Base-by-base conservation (phyloP, 2,329 filamentous ascomycete species). In the Colletotrichum cordylinicola region DNA sequence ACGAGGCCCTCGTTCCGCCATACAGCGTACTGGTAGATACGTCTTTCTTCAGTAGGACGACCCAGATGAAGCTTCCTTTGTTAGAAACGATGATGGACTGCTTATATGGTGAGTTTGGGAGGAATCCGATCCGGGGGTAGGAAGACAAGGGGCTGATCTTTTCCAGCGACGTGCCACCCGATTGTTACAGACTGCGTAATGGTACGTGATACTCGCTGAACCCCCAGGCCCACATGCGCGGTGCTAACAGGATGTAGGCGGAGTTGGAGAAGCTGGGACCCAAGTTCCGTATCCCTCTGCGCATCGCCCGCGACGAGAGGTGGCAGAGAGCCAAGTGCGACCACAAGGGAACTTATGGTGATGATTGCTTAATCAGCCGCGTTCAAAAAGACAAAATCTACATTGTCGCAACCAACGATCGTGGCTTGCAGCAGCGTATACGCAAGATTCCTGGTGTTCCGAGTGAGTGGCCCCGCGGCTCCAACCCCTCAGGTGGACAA, bases 41-140 rank as follows among this genome's bases (percentile, higher is more conserved):
- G 1, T 71, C 66, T 1, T 77, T 78, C 21, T 68, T 76, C 21
- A 37, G 8, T 6, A n/a, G n/a, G n/a, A n/a, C n/a, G n/a, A n/a
- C n/a, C n/a, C 94, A 96, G 84, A 92, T 94, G 79, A 98, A 99
- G 87, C 91, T 98, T 24, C 95, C 96, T 39, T 88, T 98, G 15
- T 90, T 98, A 24, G 93, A 96, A 76, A 93, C 94, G 4, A 95
- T 98, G 88, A 98, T 98, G 95, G 96, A 98, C 84, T 94, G 95
- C 70, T 90, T 99, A 6, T 98, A 96, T 83, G 72, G 67, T 65
- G 70, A 18, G 67, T 35, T 37, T 4, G 13, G 18, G 29, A n/a
- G 27, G 8, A 24, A 12, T 21, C 4, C 13, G 24, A 29, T 21
- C 4, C 33, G 39, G 15, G 6, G 21, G n/a, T 29, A 31, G 24